Evolutionary conservation across 495 filamentous ascomycete genomes (phyloP), one percentile per base, ranked within the genome.

Genomic region (Lichenothelia convexa): DNA sequence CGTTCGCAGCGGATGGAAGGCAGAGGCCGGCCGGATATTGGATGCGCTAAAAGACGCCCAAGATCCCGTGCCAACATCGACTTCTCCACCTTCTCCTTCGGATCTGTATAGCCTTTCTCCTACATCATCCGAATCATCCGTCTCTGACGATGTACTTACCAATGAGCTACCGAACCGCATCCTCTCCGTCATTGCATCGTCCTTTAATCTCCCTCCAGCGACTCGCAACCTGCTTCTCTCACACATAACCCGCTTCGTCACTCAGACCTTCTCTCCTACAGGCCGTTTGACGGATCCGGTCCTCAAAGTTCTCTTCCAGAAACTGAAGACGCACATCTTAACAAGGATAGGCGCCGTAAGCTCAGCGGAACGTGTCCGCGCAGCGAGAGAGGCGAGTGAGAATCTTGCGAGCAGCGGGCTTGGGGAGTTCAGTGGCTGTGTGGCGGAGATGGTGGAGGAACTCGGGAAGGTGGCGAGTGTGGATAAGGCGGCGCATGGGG

Each of bases 1-100:
- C 54, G 79, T 85, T 15, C 76, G 89, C 21, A 73, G 70, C 2
- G 78, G 82, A 32, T 97, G 91, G 91, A 86, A 80, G 56, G 62
- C 67, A 7, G 84, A 95, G 47, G 82, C 86, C 0, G 68, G 73
- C 22, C 74, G 86, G 4, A 75, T 94, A 41, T 61, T 56, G 57
- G 51, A 55, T 3, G 45, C 49, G 6, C 47, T 63, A 32, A 51
- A 52, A 31, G 47, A 49, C 35, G 51, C 24, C 45, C 29, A 19
- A 27, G 6, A 21, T 32, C n/a, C n/a, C n/a, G n/a, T 12, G 26
- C 17, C 27, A 7, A 7, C 23, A 39, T 7, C 36, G n/a, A 35
- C 31, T 34, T 17, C 8, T 17, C 31, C 31, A 8, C 8, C 31
- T 17, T 8, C 31, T 17, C 31, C 31, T 30, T 7, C 11, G n/a